Percentiles rank a stretch among this genome's conserved stretches.
phyloP scores from a whole-genome alignment of 2,329 filamentous ascomycete species.

The Alternaria gansuensis region DNA sequence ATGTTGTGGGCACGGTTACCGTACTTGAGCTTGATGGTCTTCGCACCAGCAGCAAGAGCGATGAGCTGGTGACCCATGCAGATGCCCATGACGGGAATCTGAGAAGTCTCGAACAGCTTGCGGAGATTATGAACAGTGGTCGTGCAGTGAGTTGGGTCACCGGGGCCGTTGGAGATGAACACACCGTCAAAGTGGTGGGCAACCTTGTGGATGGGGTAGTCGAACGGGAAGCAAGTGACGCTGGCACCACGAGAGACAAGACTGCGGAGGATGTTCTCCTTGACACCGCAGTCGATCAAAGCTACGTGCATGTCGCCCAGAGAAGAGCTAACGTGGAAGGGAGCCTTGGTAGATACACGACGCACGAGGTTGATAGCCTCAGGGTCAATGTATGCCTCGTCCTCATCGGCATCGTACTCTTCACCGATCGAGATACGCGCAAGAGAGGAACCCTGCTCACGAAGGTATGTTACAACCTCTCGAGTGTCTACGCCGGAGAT shows the following conservation, averaged over 20 bases:
- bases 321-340: conserved; percentile 90
- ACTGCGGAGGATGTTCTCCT: conserved; percentile 98
- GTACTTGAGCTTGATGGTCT: conserved; percentile 98
- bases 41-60: conserved; percentile 85
- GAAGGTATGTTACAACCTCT: conserved; percentile 92
- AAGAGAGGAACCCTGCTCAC: conserved; percentile 95
- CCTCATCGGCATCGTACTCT: conserved; percentile 97
- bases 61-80: conserved; percentile 97
- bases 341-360: conserved; percentile 96
- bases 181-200: conserved; percentile 97
- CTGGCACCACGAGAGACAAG: conserved; percentile 90
- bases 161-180: conserved; percentile 98
- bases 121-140: conserved; percentile 91
- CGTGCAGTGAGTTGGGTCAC: conserved; percentile 96
- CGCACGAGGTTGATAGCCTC: conserved; percentile 96
- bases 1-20: conserved; percentile 99
- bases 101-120: conserved; percentile 88
- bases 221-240: conserved; percentile 92
- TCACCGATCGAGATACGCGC: conserved; percentile 94
- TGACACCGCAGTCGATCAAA: conserved; percentile 96
- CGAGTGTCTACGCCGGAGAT: conserved; percentile 98
- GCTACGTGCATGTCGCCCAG: conserved; percentile 89
- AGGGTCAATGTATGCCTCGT: conserved; percentile 94
- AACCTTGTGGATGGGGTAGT: conserved; percentile 98
- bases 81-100: conserved; percentile 95